Evolutionary conservation across 1,284 basidiomycete genomes (phyloP).

Genomic region (Cystobasidium slooffiae): DNA sequence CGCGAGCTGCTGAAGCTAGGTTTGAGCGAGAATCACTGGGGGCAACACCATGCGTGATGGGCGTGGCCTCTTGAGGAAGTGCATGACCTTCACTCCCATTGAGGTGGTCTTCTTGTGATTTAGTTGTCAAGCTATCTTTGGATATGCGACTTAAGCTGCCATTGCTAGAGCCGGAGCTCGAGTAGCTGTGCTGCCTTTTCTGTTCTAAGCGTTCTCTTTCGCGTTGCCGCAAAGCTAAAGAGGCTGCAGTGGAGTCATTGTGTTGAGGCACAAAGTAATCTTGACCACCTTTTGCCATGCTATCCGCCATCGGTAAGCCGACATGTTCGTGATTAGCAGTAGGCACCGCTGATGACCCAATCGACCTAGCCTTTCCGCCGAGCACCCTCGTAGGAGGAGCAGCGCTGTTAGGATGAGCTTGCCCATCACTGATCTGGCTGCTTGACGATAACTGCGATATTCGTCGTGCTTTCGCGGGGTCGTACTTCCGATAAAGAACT

Average conservation of each 20-base stretch:
- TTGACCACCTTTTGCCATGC: neutral
- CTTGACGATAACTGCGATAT: slow-evolving; percentile 30
- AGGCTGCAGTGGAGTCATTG: slow-evolving; percentile 35
- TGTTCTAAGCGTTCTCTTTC: slow-evolving; percentile 29
- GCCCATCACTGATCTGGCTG: slow-evolving; percentile 14
- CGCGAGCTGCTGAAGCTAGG: too few species aligned
- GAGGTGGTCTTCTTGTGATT: neutral
- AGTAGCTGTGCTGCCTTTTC: slow-evolving; percentile 8
- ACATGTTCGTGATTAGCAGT: neutral
- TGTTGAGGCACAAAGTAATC: slow-evolving; percentile 34
- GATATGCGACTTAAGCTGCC: neutral
- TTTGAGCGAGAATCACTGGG: too few species aligned
- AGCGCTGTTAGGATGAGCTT: slow-evolving; percentile 14
- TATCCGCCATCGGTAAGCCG: neutral
- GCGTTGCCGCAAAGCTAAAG: slow-evolving; percentile 20
- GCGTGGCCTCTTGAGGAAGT: neutral
- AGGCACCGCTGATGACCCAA: slow-evolving; percentile 22
- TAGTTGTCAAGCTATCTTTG: neutral
- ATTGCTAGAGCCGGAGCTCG: slow-evolving; percentile 9
- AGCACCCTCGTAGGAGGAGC: slow-evolving; percentile 37
- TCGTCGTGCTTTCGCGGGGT: slow-evolving; percentile 20
- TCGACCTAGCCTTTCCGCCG: slow-evolving; percentile 26
- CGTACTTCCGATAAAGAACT: slow-evolving; percentile 31
- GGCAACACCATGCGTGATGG: too few species aligned
- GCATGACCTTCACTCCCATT: neutral